Percentiles rank a stretch among this genome's conserved stretches.
Conservation (phyloP, 2,329 filamentous ascomycete genomes). For the Calonectria multiphialidica region DNA sequence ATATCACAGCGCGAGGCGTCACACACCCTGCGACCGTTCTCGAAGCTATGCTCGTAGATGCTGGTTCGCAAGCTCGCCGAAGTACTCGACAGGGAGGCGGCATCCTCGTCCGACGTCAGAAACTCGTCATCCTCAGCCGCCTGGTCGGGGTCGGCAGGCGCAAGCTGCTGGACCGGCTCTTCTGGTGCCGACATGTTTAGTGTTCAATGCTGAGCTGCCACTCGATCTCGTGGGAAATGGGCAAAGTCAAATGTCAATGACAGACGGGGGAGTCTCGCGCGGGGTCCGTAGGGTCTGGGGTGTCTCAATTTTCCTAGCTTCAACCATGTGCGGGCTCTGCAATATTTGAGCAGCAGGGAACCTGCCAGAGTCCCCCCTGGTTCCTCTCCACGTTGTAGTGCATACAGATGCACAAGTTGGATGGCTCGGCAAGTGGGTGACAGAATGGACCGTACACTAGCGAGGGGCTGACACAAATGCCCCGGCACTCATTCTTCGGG, state of each 20-base stretch:
- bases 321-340: background rate
- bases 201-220: background rate
- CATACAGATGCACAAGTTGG: background rate
- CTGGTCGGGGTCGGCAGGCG: background rate
- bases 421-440: too few species aligned
- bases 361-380: background rate
- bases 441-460: too few species aligned
- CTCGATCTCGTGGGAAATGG: background rate
- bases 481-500: too few species aligned
- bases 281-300: background rate
- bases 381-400: conserved; percentile 3
- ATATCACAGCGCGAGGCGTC: background rate
- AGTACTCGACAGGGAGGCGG: background rate
- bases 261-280: background rate
- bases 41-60: conserved; percentile 9
- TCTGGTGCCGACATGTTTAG: background rate
- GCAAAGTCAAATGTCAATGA: background rate
- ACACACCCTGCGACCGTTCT: conserved; percentile 2
- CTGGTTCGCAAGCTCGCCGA: background rate
- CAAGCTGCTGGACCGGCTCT: background rate
- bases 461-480: too few species aligned
- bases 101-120: background rate
- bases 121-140: background rate
- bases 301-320: background rate
- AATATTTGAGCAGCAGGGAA: conserved; percentile 6